Base-by-base conservation (phyloP, 2,329 filamentous ascomycete species). In the Epichloe aotearoae region DNA sequence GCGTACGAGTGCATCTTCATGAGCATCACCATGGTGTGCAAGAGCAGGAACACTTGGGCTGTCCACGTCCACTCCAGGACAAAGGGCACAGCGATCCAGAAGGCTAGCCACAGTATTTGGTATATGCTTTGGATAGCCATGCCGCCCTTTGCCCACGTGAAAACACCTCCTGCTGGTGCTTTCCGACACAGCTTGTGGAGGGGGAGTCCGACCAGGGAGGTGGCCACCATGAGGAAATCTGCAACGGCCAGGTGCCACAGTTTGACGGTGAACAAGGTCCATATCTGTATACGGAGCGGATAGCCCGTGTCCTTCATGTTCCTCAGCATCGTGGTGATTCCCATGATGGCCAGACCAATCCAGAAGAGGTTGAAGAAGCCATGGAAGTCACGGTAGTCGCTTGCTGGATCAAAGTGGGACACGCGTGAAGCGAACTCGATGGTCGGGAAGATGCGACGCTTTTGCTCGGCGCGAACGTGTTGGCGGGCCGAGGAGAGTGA, bases 1-100 rank as follows among this genome's bases (percentile, higher is more conserved):
- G 88, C 86, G 63, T 95, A 98, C 5, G 90, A 96, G 66, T 98
- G 93, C 82, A 97, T 93, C 74, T 98, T 98, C 93, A 98, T 98
- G 47, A 96, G 81, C 19, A 98, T 75, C 7, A 88, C 84, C 68
- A 98, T 81, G 42, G 89, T 84, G 67, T 98, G 93, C 36, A 98
- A 74, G 11, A 90, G 84, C 59, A 98, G 79, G 66, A 94, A 98
- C 39, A 98, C 93, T 63, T 97, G 93, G 3, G 91, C 84, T 0
- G 93, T 98, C 93, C 93, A 98, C 3, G 89, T 87, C 93, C 93
- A 98, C 48, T 85, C 76, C 8, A 94, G 74, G 58, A 84, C 67
- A 57, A 97, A 97, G 0, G 93, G 93, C 62, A 89, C 81, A 64
- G 77, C 75, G 54, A 93, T 82, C 91, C 91, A 97, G 54, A 91